Evolutionary conservation across 139 green algal genomes (phyloP).

Genomic region (Desmodesmus armatus): DNA sequence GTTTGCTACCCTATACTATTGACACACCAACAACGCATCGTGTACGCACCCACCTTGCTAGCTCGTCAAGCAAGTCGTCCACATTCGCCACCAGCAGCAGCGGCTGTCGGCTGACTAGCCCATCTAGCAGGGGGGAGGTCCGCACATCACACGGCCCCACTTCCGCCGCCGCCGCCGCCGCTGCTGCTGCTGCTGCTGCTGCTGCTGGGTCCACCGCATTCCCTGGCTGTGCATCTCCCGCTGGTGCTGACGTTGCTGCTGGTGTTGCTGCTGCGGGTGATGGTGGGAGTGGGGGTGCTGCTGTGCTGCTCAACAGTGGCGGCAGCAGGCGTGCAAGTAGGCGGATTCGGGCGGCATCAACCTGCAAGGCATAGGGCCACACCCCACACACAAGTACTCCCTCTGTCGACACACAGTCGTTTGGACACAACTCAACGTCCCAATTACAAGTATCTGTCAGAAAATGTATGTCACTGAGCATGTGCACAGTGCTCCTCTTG

Average conservation of each 20-base stretch:
- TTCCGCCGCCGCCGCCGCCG: neutral
- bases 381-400: no score
- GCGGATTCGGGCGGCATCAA: constrained; percentile 31
- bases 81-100: constrained; percentile 53
- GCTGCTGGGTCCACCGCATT: neutral
- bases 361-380: no score
- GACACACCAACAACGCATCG: no score
- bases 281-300: neutral
- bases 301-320: no score
- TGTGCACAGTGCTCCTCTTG: no score
- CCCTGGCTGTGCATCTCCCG: constrained; percentile 28
- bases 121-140: neutral
- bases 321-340: constrained; percentile 29
- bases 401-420: no score
- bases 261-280: constrained; percentile 3
- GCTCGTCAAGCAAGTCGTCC: constrained; percentile 46
- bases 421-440: no score
- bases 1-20: neutral
- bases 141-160: no score
- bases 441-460: no score
- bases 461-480: no score
- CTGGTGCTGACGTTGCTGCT: constrained; percentile 10
- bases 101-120: constrained; percentile 39
- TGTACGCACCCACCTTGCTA: constrained; percentile 51
- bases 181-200: neutral